Evolutionary conservation across 768 basidiomycete species (phyloP).

Genomic region (Leccinum barrowsii): DNA sequence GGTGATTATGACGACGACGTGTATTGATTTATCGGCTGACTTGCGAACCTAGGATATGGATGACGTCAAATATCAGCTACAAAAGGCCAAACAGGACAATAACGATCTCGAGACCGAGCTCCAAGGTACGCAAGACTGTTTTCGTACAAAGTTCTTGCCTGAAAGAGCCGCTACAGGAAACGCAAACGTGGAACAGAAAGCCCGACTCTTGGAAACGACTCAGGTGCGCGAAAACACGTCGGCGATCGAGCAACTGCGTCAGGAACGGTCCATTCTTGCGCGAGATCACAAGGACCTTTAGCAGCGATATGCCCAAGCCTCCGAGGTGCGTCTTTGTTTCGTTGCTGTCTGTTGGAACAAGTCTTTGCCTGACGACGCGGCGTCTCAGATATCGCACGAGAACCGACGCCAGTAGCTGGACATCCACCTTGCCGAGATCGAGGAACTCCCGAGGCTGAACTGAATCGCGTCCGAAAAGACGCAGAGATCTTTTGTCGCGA

Average conservation of each 20-base stretch:
- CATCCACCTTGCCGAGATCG: constrained; percentile 68
- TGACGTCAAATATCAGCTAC: constrained; percentile 65
- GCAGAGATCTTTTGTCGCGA: constrained; percentile 69
- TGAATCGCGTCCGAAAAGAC: constrained; percentile 69
- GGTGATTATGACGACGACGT: constrained; percentile 33
- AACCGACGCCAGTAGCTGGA: constrained; percentile 72
- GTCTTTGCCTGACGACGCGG: constrained; percentile 29
- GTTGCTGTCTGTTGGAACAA: neutral
- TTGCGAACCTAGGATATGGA: constrained; percentile 62
- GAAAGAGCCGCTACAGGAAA: constrained; percentile 42
- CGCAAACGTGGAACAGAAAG: constrained; percentile 67
- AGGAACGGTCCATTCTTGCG: constrained; percentile 68
- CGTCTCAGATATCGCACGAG: constrained; percentile 65
- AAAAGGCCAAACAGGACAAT: constrained; percentile 69
- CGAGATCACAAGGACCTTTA: constrained; percentile 52
- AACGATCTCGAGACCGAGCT: constrained; percentile 70
- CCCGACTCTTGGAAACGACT: constrained; percentile 60
- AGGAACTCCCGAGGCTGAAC: constrained; percentile 75
- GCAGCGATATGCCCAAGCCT: neutral
- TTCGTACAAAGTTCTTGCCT: neutral
- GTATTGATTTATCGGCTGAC: constrained; percentile 1
- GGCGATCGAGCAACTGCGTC: constrained; percentile 69
- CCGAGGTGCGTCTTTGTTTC: neutral
- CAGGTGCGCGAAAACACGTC: constrained; percentile 64
- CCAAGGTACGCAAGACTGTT: constrained; percentile 45